Conservation (phyloP, 306 rosid species). For the Bauhinia variegata region DNA sequence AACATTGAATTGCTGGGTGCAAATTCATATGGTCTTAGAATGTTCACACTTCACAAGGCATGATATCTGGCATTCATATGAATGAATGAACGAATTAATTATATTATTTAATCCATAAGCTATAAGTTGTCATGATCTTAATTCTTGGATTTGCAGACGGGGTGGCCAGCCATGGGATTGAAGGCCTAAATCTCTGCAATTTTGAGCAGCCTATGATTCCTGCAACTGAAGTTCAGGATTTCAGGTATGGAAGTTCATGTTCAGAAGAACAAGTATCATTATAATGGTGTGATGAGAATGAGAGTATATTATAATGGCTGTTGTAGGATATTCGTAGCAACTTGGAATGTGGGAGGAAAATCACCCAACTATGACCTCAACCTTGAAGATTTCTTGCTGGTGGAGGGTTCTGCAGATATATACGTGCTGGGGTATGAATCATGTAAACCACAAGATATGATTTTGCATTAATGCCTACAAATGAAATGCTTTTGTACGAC, state of each 20-base stretch:
- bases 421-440: slow-evolving; percentile 74
- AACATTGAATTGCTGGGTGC: slow-evolving; percentile 54
- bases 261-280: not conserved
- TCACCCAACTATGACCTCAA: slow-evolving; percentile 71
- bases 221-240: slow-evolving; percentile 54
- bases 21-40: slow-evolving; percentile 45
- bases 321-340: slow-evolving; percentile 77
- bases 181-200: slow-evolving; percentile 72
- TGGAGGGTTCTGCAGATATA: slow-evolving; percentile 78
- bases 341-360: slow-evolving; percentile 97
- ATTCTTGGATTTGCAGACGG: slow-evolving; percentile 56
- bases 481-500: slow-evolving; percentile 20
- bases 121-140: too few species aligned
- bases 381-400: slow-evolving; percentile 87
- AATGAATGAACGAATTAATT: too few species aligned
- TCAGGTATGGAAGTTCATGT: slow-evolving; percentile 51
- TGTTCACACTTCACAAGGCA: slow-evolving; percentile 46
- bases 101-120: too few species aligned
- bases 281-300: not conserved
- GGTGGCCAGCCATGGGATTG: slow-evolving; percentile 61
- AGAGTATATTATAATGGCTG: not conserved
- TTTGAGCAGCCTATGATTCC: slow-evolving; percentile 59
- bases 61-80: too few species aligned
- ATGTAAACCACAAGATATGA: too few species aligned
- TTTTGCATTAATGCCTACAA: too few species aligned